phyloP scores from a whole-genome alignment of 225 moss, liverwort and hornwort genomes.

The Sphagnum contortum region DNA sequence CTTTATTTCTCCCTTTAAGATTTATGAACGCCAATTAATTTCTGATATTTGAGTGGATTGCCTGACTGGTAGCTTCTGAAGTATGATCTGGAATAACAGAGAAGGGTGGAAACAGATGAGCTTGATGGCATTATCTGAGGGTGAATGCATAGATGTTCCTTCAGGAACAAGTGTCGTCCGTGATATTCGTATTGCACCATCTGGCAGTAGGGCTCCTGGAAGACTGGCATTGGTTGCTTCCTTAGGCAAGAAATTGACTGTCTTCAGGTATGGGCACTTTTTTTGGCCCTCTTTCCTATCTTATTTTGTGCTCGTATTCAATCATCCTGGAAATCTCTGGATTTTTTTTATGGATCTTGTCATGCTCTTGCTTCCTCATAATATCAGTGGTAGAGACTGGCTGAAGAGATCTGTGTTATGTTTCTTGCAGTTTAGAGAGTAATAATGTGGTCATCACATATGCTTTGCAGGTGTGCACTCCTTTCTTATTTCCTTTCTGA shows the following conservation, averaged over 20 bases:
- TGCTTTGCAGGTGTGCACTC: conserved; percentile 43
- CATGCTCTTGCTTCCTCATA: no score
- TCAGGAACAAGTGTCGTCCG: conserved; percentile 60
- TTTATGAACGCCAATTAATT: neutral
- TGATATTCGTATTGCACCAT: conserved; percentile 72
- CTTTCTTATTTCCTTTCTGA: no score
- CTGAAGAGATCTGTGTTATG: neutral
- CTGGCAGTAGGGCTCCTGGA: conserved; percentile 57
- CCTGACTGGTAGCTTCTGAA: no score
- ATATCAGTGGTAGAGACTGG: no score
- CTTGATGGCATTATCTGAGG: conserved; percentile 44
- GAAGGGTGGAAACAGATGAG: conserved; percentile 32
- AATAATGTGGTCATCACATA: conserved; percentile 54
- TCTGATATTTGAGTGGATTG: neutral
- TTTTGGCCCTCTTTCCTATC: no score
- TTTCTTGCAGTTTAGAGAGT: conserved; percentile 57
- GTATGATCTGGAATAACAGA: no score
- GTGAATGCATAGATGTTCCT: conserved; percentile 51
- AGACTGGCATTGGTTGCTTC: conserved; percentile 76
- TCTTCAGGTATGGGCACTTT: conserved; percentile 36
- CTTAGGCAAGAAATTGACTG: conserved; percentile 58
- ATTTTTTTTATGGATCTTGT: no score
- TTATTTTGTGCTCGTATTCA: no score
- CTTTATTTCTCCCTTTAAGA: neutral
- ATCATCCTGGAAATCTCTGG: no score